These are phyloP conservation scores for Comarum palustre DNA, from an alignment of 306 rosid genomes.

Conservation along the genomic window DNA sequence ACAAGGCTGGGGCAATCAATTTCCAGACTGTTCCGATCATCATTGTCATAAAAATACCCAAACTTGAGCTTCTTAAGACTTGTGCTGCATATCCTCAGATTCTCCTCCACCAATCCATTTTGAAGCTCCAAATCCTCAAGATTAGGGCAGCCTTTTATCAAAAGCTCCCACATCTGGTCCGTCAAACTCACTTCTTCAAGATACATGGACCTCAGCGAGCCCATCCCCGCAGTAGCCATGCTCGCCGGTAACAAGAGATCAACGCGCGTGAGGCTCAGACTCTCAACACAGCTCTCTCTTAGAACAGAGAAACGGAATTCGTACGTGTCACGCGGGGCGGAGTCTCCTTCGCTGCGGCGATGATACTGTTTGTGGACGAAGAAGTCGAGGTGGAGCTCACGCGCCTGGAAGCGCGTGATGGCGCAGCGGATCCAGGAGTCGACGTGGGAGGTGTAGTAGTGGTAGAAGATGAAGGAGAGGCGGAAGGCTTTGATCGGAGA, in stretches of 20 bases:
- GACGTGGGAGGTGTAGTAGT: constrained; percentile 2
- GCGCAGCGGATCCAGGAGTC: constrained; percentile 17
- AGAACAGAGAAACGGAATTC: background rate
- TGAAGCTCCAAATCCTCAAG: constrained; percentile 2
- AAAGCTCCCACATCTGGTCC: background rate
- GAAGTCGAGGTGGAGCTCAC: constrained; percentile 13
- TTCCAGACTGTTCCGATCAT: background rate
- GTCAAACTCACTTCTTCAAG: background rate
- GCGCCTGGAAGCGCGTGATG: background rate
- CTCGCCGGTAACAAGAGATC: background rate
- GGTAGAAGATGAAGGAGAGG: constrained; percentile 13
- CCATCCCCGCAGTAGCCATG: background rate
- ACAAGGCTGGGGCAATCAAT: constrained; percentile 15
- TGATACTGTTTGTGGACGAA: background rate
- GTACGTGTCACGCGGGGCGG: background rate
- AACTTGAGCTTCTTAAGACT: background rate
- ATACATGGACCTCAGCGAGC: background rate
- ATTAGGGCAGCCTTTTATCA: background rate
- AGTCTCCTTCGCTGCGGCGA: background rate
- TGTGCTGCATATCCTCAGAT: background rate
- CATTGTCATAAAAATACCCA: background rate
- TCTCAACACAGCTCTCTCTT: background rate
- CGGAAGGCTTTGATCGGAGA: background rate
- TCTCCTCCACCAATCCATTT: background rate
- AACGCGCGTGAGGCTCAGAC: background rate